Evolutionary conservation across 768 basidiomycete species (phyloP), one percentile per base, ranked within the genome.

Genomic region (Psilocybe azurescens): DNA sequence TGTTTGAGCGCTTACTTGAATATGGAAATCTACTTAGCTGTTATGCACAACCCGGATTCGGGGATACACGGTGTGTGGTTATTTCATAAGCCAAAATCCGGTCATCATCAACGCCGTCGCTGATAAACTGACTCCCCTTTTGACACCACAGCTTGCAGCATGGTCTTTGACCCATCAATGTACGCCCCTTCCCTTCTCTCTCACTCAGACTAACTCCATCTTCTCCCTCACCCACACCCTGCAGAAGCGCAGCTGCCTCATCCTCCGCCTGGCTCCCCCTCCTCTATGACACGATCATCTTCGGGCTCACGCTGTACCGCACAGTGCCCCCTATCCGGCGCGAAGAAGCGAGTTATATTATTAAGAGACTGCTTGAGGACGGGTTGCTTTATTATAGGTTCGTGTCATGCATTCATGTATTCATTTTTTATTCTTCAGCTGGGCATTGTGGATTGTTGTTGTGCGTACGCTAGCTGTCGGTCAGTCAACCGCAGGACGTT

Each of bases 241-340:
- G 20, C 49, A 81, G 79, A 68, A 78, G 77, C 47, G 63, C 53
- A 36, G 60, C 74, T 8, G 77, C 81, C 11, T 79, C 86, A 32
- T 74, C 87, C 61, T 82, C 81, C 1, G 83, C 82, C 1, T 84
- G 82, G 82, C 66, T 84, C 1, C 83, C 83, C 4, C 74, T 84
- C 46, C 70, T 81, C 18, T 84, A 83, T 59, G 81, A 84, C 59
- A 83, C 80, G 1, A 73, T 78, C 49, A 72, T 82, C 28, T 72
- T 83, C 48, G 66, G 61, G 4, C 67, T 83, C 16, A 82, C 80
- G 0, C 65, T 83, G 24, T 68, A 71, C 56, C 74, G 74, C 18
- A 79, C 78, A 2, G 52, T 78, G 1, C 81, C 81, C 6, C 68
- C 76, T 1, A 71, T 79, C 16, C 66, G 71, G 30, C 70, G 72